Base-by-base conservation (phyloP, 2,329 filamentous ascomycete genomes). In the Pseudogymnoascus sp. region DNA sequence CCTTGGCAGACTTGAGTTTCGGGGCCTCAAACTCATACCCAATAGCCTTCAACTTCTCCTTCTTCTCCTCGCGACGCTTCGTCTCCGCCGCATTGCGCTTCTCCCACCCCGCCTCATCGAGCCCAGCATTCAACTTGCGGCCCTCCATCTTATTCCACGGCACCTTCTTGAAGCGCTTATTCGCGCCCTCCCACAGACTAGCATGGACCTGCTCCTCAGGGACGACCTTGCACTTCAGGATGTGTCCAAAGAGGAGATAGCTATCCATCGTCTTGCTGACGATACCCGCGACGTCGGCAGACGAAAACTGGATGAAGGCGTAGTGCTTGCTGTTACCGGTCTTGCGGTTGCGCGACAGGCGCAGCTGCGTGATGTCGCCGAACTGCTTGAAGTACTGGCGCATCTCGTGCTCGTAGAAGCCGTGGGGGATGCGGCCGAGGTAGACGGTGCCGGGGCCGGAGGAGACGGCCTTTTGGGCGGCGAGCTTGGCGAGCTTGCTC, bases 371-470 rank as follows among this genome's bases (percentile, higher is more conserved):
- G 69, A 99, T 91, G 12, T 84, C 79, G 67, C 94, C 94, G 68
- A 99, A 99, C 75, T 99, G 94, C 60, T 86, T 83, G 72, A 97
- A 96, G 80, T 97, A 99, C 66, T 87, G 85, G 68, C 85, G 86
- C 88, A 99, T 95, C 77, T 97, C 89, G 70, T 91, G 84, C 77
- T 99, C 94, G 80, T 93, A 97, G 84, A 99, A 99, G 76, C 94
- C 90, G 76, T 94, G 90, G 38, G 92, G 92, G 63, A 96, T 87
- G 66, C 91, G 90, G 72, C 90, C 91, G 69, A 99, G 81, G 76
- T 96, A 97, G 70, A 97, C 81, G 39, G 94, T 87, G 53, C 92
- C 93, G 1, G 89, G 84, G 59, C 82, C 81, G 53, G 81, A 78
- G 61, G 77, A 77, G 18, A 70, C 70, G 30, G 64, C 67, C 28